A percentile compares a stretch with the other conserved stretches of the same genome.
Evolutionary conservation across 805 yeast species (phyloP).

Genomic region (Sugiyamaella mastotermitis): DNA sequence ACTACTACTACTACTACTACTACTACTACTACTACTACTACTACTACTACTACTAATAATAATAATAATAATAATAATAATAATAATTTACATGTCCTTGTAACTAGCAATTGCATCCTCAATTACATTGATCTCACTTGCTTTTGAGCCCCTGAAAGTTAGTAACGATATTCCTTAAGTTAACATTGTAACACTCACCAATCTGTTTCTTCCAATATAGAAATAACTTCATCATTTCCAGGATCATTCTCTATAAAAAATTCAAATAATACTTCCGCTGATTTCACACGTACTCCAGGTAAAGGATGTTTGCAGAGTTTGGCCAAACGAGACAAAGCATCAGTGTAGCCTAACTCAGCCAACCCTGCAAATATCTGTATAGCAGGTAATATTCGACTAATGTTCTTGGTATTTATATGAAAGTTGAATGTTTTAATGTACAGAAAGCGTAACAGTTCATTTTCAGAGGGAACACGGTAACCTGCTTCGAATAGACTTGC

Average conservation of each 20-base stretch:
- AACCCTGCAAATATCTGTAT: constrained; percentile 42
- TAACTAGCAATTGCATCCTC: too few species aligned
- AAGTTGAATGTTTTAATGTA: constrained; percentile 41
- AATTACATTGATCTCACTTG: too few species aligned
- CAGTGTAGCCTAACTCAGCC: constrained; percentile 13
- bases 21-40: too few species aligned
- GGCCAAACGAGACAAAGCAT: constrained; percentile 13
- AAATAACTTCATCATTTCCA: not conserved
- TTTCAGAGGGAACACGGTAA: constrained; percentile 24
- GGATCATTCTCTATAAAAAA: constrained; percentile 10
- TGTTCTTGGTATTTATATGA: constrained; percentile 44
- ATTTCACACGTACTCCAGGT: constrained; percentile 31
- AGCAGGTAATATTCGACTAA: constrained; percentile 34
- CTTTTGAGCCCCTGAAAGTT: too few species aligned
- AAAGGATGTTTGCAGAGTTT: constrained; percentile 31
- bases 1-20: too few species aligned
- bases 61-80: too few species aligned
- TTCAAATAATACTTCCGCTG: constrained; percentile 41
- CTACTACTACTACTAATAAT: too few species aligned
- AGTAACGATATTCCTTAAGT: too few species aligned
- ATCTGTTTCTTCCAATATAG: not conserved
- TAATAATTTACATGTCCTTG: too few species aligned
- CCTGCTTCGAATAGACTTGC: constrained; percentile 12
- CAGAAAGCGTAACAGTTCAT: constrained; percentile 35
- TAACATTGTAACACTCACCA: not conserved